Conservation (phyloP, 371 early-diverging fungal genomes). For the Phascolomyces articulosus region DNA sequence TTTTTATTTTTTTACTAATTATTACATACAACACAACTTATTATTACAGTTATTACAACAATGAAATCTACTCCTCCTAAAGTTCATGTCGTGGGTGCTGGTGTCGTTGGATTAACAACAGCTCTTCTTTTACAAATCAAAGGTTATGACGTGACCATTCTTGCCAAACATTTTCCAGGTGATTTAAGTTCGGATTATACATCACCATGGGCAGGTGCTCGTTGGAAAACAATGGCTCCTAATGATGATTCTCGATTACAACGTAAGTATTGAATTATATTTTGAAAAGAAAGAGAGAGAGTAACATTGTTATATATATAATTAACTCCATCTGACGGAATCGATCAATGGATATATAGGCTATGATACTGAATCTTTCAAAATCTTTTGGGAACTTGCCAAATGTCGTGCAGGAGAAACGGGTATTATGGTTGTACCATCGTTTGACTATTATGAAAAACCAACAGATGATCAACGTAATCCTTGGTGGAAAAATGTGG, state of each 20-base stretch:
- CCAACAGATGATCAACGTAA: conserved; percentile 31
- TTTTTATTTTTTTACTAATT: background rate
- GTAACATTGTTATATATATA: background rate
- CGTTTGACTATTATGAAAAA: conserved; percentile 44
- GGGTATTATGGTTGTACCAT: conserved; percentile 33
- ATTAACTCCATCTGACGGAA: too few species aligned
- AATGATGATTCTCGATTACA: conserved; percentile 47
- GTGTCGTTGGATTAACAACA: conserved; percentile 71
- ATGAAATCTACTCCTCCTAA: conserved; percentile 10
- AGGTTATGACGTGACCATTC: conserved; percentile 60
- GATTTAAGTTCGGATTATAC: conserved; percentile 56
- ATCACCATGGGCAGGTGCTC: conserved; percentile 72
- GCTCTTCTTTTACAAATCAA: conserved; percentile 53
- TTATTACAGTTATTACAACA: background rate
- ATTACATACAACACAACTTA: too few species aligned
- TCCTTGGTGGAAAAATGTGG: conserved; percentile 56
- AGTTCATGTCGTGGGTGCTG: conserved; percentile 69
- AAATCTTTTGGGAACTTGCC: conserved; percentile 34
- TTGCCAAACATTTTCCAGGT: conserved; percentile 62
- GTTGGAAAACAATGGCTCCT: conserved; percentile 69
- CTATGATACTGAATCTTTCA: conserved; percentile 31
- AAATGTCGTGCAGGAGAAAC: conserved; percentile 29
- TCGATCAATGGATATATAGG: conserved; percentile 9
- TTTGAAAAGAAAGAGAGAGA: background rate
- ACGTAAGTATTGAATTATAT: conserved; percentile 22